phyloP scores from a whole-genome alignment of 495 filamentous ascomycete species.

The Tuber melanosporum region DNA sequence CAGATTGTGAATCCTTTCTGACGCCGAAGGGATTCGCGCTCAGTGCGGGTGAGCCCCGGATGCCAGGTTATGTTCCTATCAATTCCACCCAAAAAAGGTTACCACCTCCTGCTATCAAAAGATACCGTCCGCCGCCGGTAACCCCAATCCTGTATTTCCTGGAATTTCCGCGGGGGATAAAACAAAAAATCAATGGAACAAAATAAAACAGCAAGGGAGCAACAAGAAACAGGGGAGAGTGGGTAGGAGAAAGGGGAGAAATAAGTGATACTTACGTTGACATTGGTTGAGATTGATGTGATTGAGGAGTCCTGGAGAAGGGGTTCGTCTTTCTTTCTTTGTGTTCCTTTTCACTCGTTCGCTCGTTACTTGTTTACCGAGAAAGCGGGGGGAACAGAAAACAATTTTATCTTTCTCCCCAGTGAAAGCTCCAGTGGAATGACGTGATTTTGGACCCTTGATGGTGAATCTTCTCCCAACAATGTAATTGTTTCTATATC shows the following conservation, averaged over 20 bases:
- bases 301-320: background rate
- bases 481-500: background rate
- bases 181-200: background rate
- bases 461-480: background rate
- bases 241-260: background rate
- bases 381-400: background rate
- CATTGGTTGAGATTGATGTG: background rate
- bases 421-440: constrained; percentile 19
- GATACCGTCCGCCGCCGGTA: background rate
- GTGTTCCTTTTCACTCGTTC: too few relatives aligned
- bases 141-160: background rate
- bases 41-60: constrained; percentile 72
- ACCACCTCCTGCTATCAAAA: constrained; percentile 17
- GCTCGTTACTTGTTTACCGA: background rate
- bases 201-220: background rate
- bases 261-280: background rate
- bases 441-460: constrained; percentile 34
- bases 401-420: constrained; percentile 6
- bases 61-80: constrained; percentile 98
- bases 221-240: background rate
- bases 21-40: constrained; percentile 71
- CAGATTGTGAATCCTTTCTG: constrained; percentile 92
- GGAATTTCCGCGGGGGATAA: background rate
- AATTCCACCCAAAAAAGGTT: constrained; percentile 17
- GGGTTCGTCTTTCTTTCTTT: background rate